A percentile compares a stretch with the other conserved stretches of the same genome.
Conservation (phyloP, 345 rosid genomes). For the Rhodomyrtus tomentosa region DNA sequence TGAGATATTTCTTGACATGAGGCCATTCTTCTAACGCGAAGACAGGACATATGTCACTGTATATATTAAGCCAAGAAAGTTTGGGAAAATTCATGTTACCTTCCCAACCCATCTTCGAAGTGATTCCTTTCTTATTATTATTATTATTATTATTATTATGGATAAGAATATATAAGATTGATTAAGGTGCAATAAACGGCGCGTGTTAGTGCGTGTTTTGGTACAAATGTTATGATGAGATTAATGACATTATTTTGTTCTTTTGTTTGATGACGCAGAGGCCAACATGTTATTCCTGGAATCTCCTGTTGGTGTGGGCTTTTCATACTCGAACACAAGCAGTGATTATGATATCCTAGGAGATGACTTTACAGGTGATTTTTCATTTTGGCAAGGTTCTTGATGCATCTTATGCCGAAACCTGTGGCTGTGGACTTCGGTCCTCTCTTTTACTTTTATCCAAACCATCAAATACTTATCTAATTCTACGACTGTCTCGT, state of each 20-base stretch:
- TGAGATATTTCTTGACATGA: not conserved
- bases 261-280: slow-evolving; percentile 40
- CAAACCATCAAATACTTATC: not conserved
- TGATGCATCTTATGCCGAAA: not conserved
- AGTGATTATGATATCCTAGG: slow-evolving; percentile 47
- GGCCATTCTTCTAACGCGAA: not conserved
- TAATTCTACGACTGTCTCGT: not conserved
- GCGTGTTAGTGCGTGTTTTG: not conserved
- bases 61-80: not conserved
- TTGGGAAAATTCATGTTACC: not conserved
- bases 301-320: slow-evolving; percentile 93
- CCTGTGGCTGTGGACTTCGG: not conserved
- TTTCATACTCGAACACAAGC: slow-evolving; percentile 77
- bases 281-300: slow-evolving; percentile 89
- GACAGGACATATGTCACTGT: not conserved
- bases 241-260: not conserved
- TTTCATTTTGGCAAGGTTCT: not conserved
- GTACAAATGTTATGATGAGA: not conserved
- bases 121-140: not conserved
- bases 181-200: not conserved
- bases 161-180: not conserved
- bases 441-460: not conserved
- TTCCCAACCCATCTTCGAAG: not conserved
- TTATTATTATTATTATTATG: not conserved
- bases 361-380: slow-evolving; percentile 68